phyloP scores from a whole-genome alignment of 352 stramenopile species.

The Phytophthora hibernalis region DNA sequence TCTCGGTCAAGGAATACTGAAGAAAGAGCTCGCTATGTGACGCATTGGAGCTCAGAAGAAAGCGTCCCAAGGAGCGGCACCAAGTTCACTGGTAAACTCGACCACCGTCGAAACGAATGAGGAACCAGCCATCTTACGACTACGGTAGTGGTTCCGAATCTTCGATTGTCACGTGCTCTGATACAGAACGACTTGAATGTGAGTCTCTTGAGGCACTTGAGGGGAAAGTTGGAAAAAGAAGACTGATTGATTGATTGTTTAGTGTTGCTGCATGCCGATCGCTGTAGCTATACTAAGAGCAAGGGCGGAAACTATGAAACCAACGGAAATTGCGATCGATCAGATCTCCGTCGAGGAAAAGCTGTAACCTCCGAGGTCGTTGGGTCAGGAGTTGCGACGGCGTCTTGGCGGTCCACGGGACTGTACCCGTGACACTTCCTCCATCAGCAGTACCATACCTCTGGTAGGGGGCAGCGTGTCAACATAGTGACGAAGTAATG shows the following conservation, averaged over 20 bases:
- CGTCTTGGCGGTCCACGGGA: no score
- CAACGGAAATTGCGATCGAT: no score
- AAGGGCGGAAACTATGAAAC: no score
- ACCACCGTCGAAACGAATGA: neutral
- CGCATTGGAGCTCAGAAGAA: slow-evolving; percentile 17
- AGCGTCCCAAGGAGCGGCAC: neutral
- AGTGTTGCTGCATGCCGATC: no score
- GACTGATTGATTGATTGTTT: no score
- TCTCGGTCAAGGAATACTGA: slow-evolving; percentile 44
- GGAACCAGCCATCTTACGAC: slow-evolving; percentile 20
- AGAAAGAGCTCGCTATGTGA: slow-evolving; percentile 44
- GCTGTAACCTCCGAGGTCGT: no score
- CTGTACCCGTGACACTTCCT: slow-evolving; percentile 1
- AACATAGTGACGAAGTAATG: slow-evolving; percentile 1
- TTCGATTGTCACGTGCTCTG: slow-evolving; percentile 41
- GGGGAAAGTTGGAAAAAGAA: no score
- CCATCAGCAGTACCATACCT: slow-evolving; percentile 8
- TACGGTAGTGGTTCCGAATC: slow-evolving; percentile 52
- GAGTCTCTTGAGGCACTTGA: neutral
- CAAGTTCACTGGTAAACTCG: neutral
- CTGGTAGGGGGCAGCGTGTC: slow-evolving; percentile 1
- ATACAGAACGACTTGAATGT: neutral
- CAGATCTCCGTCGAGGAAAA: no score
- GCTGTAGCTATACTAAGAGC: no score
- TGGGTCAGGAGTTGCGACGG: no score